These are phyloP conservation scores for Ligustrum vulgare DNA, from an alignment of 257 asterid species.

Conservation along the genomic window DNA sequence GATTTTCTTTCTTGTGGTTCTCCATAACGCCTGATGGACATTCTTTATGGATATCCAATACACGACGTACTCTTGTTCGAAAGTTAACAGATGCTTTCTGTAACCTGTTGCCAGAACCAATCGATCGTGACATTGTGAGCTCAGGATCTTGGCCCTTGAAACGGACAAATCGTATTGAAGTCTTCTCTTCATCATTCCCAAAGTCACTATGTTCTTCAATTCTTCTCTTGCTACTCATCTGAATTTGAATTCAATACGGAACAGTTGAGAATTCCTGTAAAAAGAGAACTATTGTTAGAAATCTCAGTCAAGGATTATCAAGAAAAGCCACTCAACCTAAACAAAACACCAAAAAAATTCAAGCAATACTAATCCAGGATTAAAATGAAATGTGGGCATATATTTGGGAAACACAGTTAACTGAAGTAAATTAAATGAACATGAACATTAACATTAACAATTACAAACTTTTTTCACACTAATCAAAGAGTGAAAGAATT, in stretches of 20 bases:
- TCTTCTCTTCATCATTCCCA: constrained; percentile 33
- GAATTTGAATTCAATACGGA: constrained; percentile 30
- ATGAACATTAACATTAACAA: too few species aligned
- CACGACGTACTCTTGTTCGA: constrained; percentile 45
- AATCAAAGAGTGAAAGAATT: too few species aligned
- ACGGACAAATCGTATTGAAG: constrained; percentile 34
- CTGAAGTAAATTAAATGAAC: too few species aligned
- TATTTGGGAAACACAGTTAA: too few species aligned
- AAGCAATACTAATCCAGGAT: too few species aligned
- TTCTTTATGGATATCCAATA: neutral
- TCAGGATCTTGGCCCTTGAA: constrained; percentile 36
- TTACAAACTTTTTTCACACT: too few species aligned
- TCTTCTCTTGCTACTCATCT: constrained; percentile 55
- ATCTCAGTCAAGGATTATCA: neutral
- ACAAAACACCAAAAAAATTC: neutral
- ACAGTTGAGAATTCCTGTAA: constrained; percentile 1
- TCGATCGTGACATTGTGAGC: constrained; percentile 34
- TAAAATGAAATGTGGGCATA: too few species aligned
- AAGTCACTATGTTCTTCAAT: constrained; percentile 22
- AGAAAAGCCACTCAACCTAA: neutral
- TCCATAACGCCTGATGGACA: neutral
- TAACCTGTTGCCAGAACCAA: constrained; percentile 35
- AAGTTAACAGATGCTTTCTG: constrained; percentile 39
- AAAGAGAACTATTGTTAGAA: neutral
- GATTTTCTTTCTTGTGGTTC: neutral